These are phyloP conservation scores for Taxillus chinensis DNA, from an alignment of 164 flowering plant genomes.

Conservation along the genomic window DNA sequence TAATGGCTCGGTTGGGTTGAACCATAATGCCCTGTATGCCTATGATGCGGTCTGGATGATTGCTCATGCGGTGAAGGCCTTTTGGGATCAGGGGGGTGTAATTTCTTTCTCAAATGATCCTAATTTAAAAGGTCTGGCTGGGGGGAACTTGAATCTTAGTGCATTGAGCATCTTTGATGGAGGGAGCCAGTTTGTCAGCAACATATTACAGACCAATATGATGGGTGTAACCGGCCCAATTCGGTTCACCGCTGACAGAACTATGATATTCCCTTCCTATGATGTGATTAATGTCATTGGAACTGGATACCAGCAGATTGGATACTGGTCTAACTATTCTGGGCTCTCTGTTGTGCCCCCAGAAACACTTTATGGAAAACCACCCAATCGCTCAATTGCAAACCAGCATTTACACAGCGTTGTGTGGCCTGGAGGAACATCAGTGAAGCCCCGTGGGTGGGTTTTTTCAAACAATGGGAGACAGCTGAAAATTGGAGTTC, in stretches of 20 bases:
- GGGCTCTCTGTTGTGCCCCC: slow-evolving; percentile 50
- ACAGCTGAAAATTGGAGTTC: slow-evolving; percentile 46
- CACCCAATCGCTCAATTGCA: slow-evolving; percentile 32
- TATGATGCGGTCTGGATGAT: slow-evolving; percentile 65
- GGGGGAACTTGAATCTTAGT: slow-evolving; percentile 30
- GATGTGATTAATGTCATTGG: slow-evolving; percentile 45
- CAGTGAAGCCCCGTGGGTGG: slow-evolving; percentile 56
- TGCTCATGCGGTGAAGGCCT: slow-evolving; percentile 34
- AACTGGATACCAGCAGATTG: slow-evolving; percentile 27
- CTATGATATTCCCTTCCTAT: slow-evolving; percentile 27
- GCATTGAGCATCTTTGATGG: slow-evolving; percentile 49
- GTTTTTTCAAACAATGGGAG: slow-evolving; percentile 44
- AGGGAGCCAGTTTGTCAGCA: slow-evolving; percentile 29
- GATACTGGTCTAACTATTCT: slow-evolving; percentile 65
- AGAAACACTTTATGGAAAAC: slow-evolving; percentile 30
- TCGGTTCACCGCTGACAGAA: slow-evolving; percentile 26
- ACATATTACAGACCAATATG: slow-evolving; percentile 34
- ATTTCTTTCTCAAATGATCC: slow-evolving; percentile 49
- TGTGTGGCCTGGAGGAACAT: slow-evolving; percentile 52
- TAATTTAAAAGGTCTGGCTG: slow-evolving; percentile 9
- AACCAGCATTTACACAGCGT: slow-evolving; percentile 33
- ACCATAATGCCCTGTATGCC: slow-evolving; percentile 53
- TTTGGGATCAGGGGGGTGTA: slow-evolving; percentile 30
- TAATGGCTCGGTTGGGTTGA: slow-evolving; percentile 36
- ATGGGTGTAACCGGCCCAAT: slow-evolving; percentile 50